Base-by-base conservation (phyloP, 75 land plant genomes). In the Pinus tabuliformis region DNA sequence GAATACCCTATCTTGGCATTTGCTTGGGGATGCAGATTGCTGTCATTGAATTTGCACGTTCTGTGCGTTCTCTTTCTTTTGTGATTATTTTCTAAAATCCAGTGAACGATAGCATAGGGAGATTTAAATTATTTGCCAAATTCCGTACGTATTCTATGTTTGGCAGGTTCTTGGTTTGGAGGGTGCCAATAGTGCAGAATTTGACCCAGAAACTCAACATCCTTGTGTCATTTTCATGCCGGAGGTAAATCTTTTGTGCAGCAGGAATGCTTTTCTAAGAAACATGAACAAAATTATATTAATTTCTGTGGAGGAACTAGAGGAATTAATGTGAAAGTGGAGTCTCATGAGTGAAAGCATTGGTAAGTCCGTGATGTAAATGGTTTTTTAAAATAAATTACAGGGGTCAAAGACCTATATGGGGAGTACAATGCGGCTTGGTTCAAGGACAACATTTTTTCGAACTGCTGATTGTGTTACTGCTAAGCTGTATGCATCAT, bases 11-110 rank as follows among this genome's bases (percentile, higher is more conserved):
- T 80, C 87, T 95, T 75, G 98, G 98, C 22, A 89, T 95, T 66
- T 95, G 98, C 81, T 92, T 95, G 78, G 98, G 98, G 64, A 95
- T 95, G 98, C 98, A 95, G 84, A 91, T 93, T 63, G 85, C 98
- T 65, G 98, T 95, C 39, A 94, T 95, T 77, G 98, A 95, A 70
- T 89, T 83, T 83, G 85, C 94, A 58, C 83, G 96, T 77, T 83
- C 87, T 77, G 99, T 95, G 76, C 62, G 89, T 74, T n/a, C n/a
- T 28, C 33, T 52, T 70, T 37, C 36, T 58, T 74, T 39, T 18
- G 57, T 9, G 21, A 58, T 36, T 62, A 24, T 33, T 63, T 61
- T 78, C 75, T 57, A 59, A 5, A 30, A 6, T 12, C 24, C 9
- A 59, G 33, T 57, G 13, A 74, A 13, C 7, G n/a, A 59, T 28